Base-by-base conservation (phyloP, 805 yeast genomes). In the Candida ulmi region DNA sequence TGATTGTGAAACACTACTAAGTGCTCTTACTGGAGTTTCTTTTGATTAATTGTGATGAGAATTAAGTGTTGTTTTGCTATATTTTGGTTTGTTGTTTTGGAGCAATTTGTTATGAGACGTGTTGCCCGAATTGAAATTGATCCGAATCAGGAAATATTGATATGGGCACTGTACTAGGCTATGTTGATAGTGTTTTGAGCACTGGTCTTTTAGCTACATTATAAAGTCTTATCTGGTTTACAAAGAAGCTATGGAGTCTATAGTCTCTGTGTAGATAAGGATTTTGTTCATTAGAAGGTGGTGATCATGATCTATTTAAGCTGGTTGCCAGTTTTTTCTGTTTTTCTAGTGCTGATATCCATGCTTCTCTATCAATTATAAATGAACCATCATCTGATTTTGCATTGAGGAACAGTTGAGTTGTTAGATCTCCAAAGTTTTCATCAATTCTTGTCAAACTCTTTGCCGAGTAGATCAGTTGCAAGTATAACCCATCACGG, bases 401-500 rank as follows among this genome's bases (percentile, higher is more conserved):
- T 1, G 48, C 33, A 21, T 53, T 47, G n/a, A 52, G 41, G 12
- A 76, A 50, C 31, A 66, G 66, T 43, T 66, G 58, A 1, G 72
- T 55, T 37, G 79, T 59, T n/a, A 74, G 47, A 24, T 68, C 59
- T 62, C 85, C 82, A 57, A 86, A 85, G 50, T 83, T 86, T 4
- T 76, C 77, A 12, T 85, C 82, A 17, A 77, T 75, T 45, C 88
- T 68, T 1, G 83, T 80, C 38, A 91, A 66, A 28, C 95, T 81
- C 55, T 83, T 88, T n/a, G 95, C 83, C 48, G 96, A 86, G 62
- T 90, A 91, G 1, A 87, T 79, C 29, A 90, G 62, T 61, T 91
- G 99, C 26, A 91, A 63, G 47, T 90, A 74, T 17, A 88, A 65
- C 1, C 91, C 84, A 41, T 83, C 83, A 25, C 69, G 70, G 36